Base-by-base conservation (phyloP, 2,329 filamentous ascomycete species). In the Colletotrichum caudatum region DNA sequence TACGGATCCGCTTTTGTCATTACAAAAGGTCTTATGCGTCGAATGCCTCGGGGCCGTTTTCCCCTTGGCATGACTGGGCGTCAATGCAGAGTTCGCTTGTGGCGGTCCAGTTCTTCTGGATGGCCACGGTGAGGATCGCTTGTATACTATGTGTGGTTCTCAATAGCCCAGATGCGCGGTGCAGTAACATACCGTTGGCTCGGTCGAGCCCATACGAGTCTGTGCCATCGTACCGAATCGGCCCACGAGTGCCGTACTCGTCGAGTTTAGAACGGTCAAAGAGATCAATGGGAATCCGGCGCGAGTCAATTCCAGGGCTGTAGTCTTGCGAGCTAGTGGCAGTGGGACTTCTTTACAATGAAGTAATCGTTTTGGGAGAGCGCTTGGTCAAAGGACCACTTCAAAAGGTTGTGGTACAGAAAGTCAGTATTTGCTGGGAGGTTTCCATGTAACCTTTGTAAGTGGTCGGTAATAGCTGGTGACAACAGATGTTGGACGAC, bases 81-180 rank as follows among this genome's bases (percentile, higher is more conserved):
- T 69, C 66, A 7, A 69, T 53, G 16, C 65, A 69, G 18, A 69
- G 61, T 23, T 69, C 66, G 2, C 39, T 20, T 5, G 66, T 61
- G 5, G 66, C 65, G 11, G 66, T 69, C 66, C 66, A 69, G 53
- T 69, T 69, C 35, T 69, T 69, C 11, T 51, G 3, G 23, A 69
- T 65, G 26, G 53, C 66, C 9, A 9, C 14, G 29, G 35, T 44
- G 18, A 69, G 20, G 7, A 69, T 65, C 1, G 33, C 35, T 11
- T 58, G 7, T 53, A 65, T 69, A 7, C 26, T 44, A 12, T 69
- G 35, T 26, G 12, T 33, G 8, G 14, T 8, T n/a, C 16, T 2
- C 35, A 20, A 14, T 1, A 8, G 18, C 20, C 14, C 6, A 18
- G 2, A 16, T 7, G 2, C 11, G n/a, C 3, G 11, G 3, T 8